These are phyloP conservation scores for Setaria viridis DNA, from an alignment of 202 grass and related monocot species.

Conservation along the genomic window DNA sequence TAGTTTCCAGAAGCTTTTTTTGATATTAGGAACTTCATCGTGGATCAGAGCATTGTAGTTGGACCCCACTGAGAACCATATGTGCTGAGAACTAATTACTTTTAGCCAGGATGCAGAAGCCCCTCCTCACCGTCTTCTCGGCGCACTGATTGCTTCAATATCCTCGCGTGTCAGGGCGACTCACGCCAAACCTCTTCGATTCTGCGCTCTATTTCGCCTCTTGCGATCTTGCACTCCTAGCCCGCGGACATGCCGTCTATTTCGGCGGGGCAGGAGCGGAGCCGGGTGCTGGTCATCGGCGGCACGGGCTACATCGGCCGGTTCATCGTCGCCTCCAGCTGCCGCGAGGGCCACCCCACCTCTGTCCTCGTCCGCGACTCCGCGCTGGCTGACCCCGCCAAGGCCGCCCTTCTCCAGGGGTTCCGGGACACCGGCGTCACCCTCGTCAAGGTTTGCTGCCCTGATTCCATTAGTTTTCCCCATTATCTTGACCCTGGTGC, in stretches of 20 bases:
- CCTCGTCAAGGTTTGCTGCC: slow-evolving; percentile 51
- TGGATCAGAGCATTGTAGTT: too few relatives aligned
- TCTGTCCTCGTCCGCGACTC: slow-evolving; percentile 57
- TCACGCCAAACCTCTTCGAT: background rate
- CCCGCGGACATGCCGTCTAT: slow-evolving; percentile 13
- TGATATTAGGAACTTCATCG: too few relatives aligned
- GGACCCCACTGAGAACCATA: too few relatives aligned
- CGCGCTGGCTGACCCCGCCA: slow-evolving; percentile 49
- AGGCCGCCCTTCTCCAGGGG: slow-evolving; percentile 59
- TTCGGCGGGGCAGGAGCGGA: slow-evolving; percentile 29
- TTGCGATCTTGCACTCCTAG: background rate
- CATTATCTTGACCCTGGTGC: background rate
- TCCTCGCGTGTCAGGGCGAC: background rate
- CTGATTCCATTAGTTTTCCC: background rate
- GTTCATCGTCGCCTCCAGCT: slow-evolving; percentile 51
- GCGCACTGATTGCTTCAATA: background rate
- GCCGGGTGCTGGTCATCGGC: slow-evolving; percentile 63
- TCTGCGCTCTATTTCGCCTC: background rate
- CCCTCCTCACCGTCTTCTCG: too few relatives aligned
- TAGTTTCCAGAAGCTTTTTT: too few relatives aligned
- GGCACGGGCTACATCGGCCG: slow-evolving; percentile 66
- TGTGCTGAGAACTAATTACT: too few relatives aligned
- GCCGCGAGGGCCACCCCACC: slow-evolving; percentile 55
- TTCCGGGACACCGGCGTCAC: slow-evolving; percentile 54
- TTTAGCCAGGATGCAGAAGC: too few relatives aligned